A percentile compares a stretch with the other conserved stretches of the same genome.
phyloP scores from a whole-genome alignment of 495 filamentous ascomycete genomes.

The Cercophora scortea region DNA sequence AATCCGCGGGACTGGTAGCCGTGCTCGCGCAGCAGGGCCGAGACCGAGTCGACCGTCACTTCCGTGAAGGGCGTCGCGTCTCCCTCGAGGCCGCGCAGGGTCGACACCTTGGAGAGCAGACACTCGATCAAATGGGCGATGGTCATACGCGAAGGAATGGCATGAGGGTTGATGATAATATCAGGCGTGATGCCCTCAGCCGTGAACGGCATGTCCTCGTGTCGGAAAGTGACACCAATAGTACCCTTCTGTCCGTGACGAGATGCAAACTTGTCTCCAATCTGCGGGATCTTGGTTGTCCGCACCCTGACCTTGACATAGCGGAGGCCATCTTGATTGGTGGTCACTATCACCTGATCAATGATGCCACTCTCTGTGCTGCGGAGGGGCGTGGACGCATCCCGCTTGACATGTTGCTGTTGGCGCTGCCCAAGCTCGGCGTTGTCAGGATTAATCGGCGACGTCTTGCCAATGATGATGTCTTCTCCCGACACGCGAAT shows the following conservation, averaged over 20 bases:
- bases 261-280: conserved; percentile 98
- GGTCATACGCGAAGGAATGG: conserved; percentile 99
- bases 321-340: conserved; percentile 79
- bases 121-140: conserved; percentile 99
- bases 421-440: conserved; percentile 92
- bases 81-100: conserved; percentile 84
- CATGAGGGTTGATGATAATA: conserved; percentile 98
- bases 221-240: conserved; percentile 93
- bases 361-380: conserved; percentile 96
- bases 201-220: conserved; percentile 99
- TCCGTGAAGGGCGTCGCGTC: conserved; percentile 98
- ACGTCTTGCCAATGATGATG: conserved; percentile 98
- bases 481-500: conserved; percentile 94
- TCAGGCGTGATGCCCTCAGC: conserved; percentile 86
- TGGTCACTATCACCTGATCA: conserved; percentile 85
- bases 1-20: conserved; percentile 97
- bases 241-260: conserved; percentile 99
- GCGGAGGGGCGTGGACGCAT: conserved; percentile 87
- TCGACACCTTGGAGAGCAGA: conserved; percentile 88
- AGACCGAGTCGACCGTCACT: conserved; percentile 93
- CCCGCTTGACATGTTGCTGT: conserved; percentile 81
- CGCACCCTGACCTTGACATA: conserved; percentile 97
- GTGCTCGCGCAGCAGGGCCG: conserved; percentile 75
- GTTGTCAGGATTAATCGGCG: conserved; percentile 82
- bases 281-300: conserved; percentile 96